A percentile compares a stretch with the other conserved stretches of the same genome.
Evolutionary conservation across 768 basidiomycete genomes (phyloP).

Genomic region (Agrocybe praecox): DNA sequence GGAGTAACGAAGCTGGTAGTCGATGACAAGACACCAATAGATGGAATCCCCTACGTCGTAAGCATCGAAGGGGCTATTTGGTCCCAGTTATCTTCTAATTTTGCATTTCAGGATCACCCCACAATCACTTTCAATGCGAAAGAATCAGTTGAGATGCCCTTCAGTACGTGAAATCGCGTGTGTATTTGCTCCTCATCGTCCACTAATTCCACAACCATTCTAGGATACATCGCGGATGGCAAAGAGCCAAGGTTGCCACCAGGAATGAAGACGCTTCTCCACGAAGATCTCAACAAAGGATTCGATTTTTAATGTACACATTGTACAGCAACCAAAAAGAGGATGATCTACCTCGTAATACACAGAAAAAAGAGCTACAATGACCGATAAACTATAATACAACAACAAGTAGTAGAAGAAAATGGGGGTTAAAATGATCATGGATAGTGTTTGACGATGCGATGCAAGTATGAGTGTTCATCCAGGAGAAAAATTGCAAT

Average conservation of each 20-base stretch:
- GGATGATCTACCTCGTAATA: not conserved
- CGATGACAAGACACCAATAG: slow-evolving; percentile 70
- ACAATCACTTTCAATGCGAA: slow-evolving; percentile 85
- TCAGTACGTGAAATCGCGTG: slow-evolving; percentile 56
- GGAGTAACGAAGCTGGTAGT: slow-evolving; percentile 88
- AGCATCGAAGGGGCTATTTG: slow-evolving; percentile 22
- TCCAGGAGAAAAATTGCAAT: slow-evolving; percentile 1
- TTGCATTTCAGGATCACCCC: slow-evolving; percentile 70
- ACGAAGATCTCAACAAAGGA: slow-evolving; percentile 83
- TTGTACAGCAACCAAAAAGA: slow-evolving; percentile 26
- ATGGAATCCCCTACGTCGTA: slow-evolving; percentile 75
- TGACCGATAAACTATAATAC: slow-evolving; percentile 6
- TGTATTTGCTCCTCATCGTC: not conserved
- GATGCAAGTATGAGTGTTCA: not conserved
- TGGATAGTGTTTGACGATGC: not conserved
- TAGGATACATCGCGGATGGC: slow-evolving; percentile 51
- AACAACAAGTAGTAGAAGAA: slow-evolving; percentile 3
- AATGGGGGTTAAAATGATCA: not conserved
- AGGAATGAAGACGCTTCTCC: slow-evolving; percentile 86
- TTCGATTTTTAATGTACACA: slow-evolving; percentile 70
- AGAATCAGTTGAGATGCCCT: slow-evolving; percentile 98
- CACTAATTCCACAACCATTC: not conserved
- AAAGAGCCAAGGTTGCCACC: slow-evolving; percentile 78
- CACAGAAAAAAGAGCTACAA: not conserved
- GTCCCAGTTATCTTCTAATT: not conserved